phyloP scores from a whole-genome alignment of 1,139 yeast genomes.

The Suhomyces bolitotheri region DNA sequence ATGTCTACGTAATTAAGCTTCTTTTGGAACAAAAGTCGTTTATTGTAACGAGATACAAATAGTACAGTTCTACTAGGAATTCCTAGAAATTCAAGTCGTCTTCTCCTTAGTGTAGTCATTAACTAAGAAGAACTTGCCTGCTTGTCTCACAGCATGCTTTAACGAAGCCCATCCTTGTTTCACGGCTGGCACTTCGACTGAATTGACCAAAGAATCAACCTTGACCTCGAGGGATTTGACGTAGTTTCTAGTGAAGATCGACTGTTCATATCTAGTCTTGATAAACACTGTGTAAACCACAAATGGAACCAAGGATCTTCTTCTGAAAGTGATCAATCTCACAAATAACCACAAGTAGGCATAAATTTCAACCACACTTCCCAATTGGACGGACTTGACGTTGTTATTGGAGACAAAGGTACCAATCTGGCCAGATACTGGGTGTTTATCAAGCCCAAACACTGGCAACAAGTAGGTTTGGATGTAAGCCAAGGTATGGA shows the following conservation, averaged over 20 bases:
- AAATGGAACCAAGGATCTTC: slow-evolving; percentile 63
- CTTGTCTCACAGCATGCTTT: slow-evolving; percentile 48
- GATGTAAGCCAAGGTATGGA: slow-evolving; percentile 70
- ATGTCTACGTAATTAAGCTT: neutral
- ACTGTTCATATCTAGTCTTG: slow-evolving; percentile 76
- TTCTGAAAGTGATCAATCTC: slow-evolving; percentile 61
- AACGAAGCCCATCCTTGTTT: slow-evolving; percentile 62
- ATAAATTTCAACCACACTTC: slow-evolving; percentile 68
- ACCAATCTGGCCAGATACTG: slow-evolving; percentile 45
- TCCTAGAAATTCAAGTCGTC: slow-evolving; percentile 6
- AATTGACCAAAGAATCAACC: slow-evolving; percentile 62
- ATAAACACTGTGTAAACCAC: slow-evolving; percentile 63
- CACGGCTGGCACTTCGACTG: slow-evolving; percentile 56
- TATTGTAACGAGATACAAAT: neutral
- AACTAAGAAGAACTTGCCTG: slow-evolving; percentile 34
- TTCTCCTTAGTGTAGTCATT: slow-evolving; percentile 37
- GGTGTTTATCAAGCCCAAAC: slow-evolving; percentile 47
- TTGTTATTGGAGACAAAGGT: slow-evolving; percentile 63
- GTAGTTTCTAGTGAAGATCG: slow-evolving; percentile 70
- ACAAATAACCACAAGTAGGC: slow-evolving; percentile 51
- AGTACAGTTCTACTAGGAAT: neutral
- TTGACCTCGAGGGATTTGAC: slow-evolving; percentile 72
- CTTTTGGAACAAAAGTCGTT: neutral
- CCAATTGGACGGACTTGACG: slow-evolving; percentile 68
- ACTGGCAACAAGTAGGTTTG: slow-evolving; percentile 70